Percentiles rank a stretch among this genome's conserved stretches.
phyloP scores from a whole-genome alignment of 371 early-diverging fungal genomes.

The Coemansia sp. region DNA sequence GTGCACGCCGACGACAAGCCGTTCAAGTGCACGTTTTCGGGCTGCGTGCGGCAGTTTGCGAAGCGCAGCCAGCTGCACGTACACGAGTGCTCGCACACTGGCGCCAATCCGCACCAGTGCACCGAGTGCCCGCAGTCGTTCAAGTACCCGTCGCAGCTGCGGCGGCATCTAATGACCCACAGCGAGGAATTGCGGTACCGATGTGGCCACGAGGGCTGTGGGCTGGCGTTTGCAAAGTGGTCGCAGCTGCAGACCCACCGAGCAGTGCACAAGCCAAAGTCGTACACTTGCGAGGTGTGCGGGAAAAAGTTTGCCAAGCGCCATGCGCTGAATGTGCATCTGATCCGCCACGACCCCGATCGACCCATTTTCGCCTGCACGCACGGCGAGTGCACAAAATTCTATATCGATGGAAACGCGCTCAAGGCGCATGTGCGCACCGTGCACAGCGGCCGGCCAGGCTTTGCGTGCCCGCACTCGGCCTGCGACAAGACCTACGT shows the following conservation, averaged over 20 bases:
- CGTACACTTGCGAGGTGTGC: constrained; percentile 47
- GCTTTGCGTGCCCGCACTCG: constrained; percentile 35
- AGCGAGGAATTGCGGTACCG: constrained; percentile 33
- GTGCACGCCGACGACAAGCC: constrained; percentile 10
- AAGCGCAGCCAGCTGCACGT: constrained; percentile 37
- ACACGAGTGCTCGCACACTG: constrained; percentile 36
- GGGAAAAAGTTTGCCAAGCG: constrained; percentile 45
- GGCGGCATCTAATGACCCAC: constrained; percentile 40
- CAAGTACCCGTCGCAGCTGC: constrained; percentile 51
- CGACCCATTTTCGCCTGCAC: constrained; percentile 47
- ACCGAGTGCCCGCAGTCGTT: constrained; percentile 40
- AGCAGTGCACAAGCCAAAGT: constrained; percentile 34
- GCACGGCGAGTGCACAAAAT: constrained; percentile 46
- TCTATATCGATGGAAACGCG: constrained; percentile 33
- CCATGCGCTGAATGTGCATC: constrained; percentile 47
- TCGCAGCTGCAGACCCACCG: constrained; percentile 55
- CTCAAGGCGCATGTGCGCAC: constrained; percentile 22
- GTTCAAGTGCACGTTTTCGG: constrained; percentile 19
- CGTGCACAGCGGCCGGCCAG: constrained; percentile 23
- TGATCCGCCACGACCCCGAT: constrained; percentile 50
- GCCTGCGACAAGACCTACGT: constrained; percentile 42
- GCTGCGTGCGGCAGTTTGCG: constrained; percentile 33
- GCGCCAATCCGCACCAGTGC: constrained; percentile 51
- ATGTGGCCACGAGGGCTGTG: constrained; percentile 50
- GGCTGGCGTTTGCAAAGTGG: constrained; percentile 51